A percentile compares a stretch with the other conserved stretches of the same genome.
Evolutionary conservation across 352 stramenopile species (phyloP).

Genomic region (Plasmopara halstedii): DNA sequence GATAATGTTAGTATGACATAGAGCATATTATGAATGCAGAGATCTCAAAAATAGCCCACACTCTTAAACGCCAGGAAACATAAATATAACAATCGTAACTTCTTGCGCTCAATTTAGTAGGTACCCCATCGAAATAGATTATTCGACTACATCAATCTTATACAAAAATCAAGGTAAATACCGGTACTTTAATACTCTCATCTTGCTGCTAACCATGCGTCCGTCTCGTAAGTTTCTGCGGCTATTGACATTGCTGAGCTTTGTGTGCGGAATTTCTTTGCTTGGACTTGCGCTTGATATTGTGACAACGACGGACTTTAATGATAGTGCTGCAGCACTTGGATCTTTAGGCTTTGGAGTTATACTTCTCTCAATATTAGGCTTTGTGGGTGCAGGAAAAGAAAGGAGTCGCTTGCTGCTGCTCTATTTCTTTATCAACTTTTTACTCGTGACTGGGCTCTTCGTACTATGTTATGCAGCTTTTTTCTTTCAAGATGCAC

Average conservation of each 20-base stretch:
- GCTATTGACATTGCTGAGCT: constrained; percentile 49
- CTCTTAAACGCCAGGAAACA: no score
- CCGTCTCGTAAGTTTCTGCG: constrained; percentile 55
- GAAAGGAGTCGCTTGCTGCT: constrained; percentile 65
- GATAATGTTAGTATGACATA: no score
- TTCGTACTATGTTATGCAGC: constrained; percentile 56
- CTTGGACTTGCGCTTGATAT: constrained; percentile 46
- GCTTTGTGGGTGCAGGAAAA: constrained; percentile 50
- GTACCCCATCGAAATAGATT: no score
- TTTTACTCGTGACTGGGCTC: constrained; percentile 50
- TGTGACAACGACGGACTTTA: constrained; percentile 38
- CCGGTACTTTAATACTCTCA: no score
- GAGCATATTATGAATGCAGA: no score
- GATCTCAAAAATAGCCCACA: no score
- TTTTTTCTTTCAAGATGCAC: constrained; percentile 55
- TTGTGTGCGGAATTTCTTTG: constrained; percentile 38
- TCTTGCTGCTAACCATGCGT: constrained; percentile 41
- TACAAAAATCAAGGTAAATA: no score
- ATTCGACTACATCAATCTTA: no score
- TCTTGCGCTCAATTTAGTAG: no score
- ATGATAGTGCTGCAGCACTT: constrained; percentile 42
- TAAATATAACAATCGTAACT: no score
- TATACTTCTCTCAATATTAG: constrained; percentile 46
- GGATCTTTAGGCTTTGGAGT: constrained; percentile 33
- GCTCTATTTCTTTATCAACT: constrained; percentile 73